Conservation (phyloP, 2,329 filamentous ascomycete genomes). For the Sporothrix pallida region DNA sequence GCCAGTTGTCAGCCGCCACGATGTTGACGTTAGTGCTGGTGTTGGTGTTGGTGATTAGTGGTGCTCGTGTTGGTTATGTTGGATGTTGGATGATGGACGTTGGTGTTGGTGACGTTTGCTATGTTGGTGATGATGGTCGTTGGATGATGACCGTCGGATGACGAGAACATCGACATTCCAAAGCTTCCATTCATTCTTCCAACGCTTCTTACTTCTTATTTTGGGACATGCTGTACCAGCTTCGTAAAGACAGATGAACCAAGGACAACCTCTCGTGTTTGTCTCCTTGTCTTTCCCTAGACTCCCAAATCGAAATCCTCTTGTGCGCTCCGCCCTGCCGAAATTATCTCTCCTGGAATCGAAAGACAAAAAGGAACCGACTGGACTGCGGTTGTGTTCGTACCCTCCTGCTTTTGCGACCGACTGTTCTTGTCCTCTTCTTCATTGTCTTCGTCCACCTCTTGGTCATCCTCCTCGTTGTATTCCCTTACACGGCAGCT, state of each 20-base stretch:
- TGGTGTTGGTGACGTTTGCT: neutral
- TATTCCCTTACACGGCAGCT: slow-evolving; percentile 13
- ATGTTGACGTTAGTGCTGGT: neutral
- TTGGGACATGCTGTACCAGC: neutral
- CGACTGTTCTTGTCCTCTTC: neutral
- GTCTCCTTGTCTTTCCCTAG: neutral
- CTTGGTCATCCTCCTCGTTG: neutral
- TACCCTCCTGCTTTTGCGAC: neutral
- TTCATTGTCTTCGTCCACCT: neutral
- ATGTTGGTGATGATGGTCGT: neutral
- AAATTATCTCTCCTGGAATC: neutral
- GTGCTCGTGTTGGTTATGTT: too few relatives aligned
- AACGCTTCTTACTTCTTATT: neutral
- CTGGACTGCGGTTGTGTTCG: neutral
- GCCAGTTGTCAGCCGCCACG: slow-evolving; percentile 10
- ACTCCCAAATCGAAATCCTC: neutral
- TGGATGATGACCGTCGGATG: too few relatives aligned
- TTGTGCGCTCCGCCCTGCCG: slow-evolving; percentile 10
- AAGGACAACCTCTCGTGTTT: slow-evolving; percentile 2
- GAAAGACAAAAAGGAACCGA: too few relatives aligned
- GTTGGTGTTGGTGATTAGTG: neutral
- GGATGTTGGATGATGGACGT: neutral
- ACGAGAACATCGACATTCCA: neutral
- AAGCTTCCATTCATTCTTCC: neutral
- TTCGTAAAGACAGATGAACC: neutral